These are phyloP conservation scores for Odonthalia washingtoniensis DNA, from an alignment of 31 red algal species.

Conservation along the genomic window DNA sequence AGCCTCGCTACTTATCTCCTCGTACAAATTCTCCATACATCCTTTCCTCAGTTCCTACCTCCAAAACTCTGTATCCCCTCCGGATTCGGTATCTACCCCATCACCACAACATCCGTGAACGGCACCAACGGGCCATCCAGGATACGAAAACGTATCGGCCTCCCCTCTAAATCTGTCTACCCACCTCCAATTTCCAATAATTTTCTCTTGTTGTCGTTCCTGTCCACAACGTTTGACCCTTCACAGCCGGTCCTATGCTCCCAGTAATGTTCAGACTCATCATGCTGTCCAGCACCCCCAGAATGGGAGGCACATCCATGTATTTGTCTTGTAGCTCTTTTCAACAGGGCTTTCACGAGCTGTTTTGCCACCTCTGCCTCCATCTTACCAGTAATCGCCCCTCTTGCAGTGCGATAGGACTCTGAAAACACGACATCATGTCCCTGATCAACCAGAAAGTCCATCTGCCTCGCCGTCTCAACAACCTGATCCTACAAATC, in stretches of 20 bases:
- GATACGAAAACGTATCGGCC: not conserved
- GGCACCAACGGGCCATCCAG: not conserved
- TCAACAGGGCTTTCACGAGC: conserved; percentile 2
- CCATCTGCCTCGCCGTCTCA: conserved; percentile 14
- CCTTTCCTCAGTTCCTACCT: not conserved
- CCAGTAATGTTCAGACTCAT: not conserved
- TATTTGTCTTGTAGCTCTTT: not conserved
- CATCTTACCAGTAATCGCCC: not conserved
- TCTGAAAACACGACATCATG: conserved; percentile 15
- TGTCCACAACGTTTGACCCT: not conserved
- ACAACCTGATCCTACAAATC: not conserved
- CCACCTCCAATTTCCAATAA: not conserved
- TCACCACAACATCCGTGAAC: not conserved
- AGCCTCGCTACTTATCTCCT: not conserved
- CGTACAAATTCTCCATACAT: not conserved
- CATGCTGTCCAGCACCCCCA: not conserved
- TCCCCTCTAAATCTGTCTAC: not conserved
- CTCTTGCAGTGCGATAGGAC: not conserved
- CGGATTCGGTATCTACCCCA: not conserved
- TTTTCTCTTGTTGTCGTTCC: not conserved
- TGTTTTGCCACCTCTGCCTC: not conserved
- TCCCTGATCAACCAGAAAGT: conserved; percentile 13
- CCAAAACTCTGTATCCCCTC: not conserved
- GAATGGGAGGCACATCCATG: not conserved
- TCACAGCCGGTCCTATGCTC: not conserved